A percentile compares a stretch with the other conserved stretches of the same genome.
Evolutionary conservation across 257 asterid genomes (phyloP).

Genomic region (Ophiorrhiza pumila): DNA sequence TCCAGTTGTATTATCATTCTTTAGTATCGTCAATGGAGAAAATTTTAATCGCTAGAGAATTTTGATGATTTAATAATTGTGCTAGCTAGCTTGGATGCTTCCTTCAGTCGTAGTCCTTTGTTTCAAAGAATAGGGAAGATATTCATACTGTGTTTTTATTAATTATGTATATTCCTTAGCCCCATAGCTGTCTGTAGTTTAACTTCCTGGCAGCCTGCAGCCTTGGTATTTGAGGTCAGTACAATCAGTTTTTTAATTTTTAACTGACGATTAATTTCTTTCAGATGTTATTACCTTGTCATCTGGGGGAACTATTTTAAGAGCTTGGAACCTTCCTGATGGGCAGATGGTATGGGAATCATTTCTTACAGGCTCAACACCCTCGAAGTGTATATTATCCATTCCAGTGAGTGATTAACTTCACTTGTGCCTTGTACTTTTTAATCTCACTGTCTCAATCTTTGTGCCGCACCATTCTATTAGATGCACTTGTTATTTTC

Average conservation of each 20-base stretch:
- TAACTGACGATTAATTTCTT: conserved; percentile 11
- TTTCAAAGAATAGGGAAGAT: neutral
- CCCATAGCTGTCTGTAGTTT: too few relatives aligned
- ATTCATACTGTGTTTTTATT: neutral
- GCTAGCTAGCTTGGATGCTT: conserved; percentile 1
- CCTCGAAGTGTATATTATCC: conserved; percentile 57
- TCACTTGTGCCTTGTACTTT: neutral
- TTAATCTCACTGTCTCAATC: conserved; percentile 3
- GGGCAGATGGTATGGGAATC: conserved; percentile 99
- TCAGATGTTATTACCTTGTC: conserved; percentile 88
- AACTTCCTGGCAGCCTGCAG: too few relatives aligned
- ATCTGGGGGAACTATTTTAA: conserved; percentile 71
- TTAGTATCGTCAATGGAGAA: conserved; percentile 9
- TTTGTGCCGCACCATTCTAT: neutral
- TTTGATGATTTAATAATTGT: too few relatives aligned
- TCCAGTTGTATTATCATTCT: conserved; percentile 3
- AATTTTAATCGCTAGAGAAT: neutral
- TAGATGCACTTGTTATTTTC: neutral
- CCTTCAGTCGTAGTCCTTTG: neutral
- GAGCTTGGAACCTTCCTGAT: conserved; percentile 99
- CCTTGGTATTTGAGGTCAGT: neutral
- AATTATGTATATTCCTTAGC: neutral
- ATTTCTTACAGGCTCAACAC: conserved; percentile 50
- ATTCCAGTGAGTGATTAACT: conserved; percentile 64
- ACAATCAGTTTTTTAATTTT: neutral